Evolutionary conservation across 164 flowering plant species (phyloP).

Genomic region (Stephania japonica): DNA sequence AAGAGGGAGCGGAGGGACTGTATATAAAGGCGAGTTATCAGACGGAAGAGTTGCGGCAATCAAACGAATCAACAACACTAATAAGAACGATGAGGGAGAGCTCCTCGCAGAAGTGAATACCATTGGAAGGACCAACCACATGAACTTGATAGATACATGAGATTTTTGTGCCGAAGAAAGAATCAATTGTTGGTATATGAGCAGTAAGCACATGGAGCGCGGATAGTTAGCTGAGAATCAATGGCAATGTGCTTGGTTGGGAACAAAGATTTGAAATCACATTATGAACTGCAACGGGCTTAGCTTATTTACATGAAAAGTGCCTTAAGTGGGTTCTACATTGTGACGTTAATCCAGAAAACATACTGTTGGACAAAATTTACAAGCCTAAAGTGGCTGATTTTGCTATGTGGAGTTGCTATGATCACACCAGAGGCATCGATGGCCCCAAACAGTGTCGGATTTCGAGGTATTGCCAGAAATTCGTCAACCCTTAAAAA

Average conservation of each 20-base stretch:
- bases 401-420: too few species aligned
- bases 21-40: slow-evolving; percentile 21
- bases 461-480: too few species aligned
- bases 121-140: slow-evolving; percentile 28
- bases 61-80: slow-evolving; percentile 19
- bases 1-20: slow-evolving; percentile 22
- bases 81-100: slow-evolving; percentile 18
- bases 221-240: slow-evolving; percentile 26
- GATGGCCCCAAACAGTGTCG: too few species aligned
- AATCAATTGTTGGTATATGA: too few species aligned
- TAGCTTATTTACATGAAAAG: slow-evolving; percentile 40
- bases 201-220: slow-evolving; percentile 24
- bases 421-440: too few species aligned
- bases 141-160: slow-evolving; percentile 30
- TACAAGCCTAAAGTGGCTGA: slow-evolving; percentile 33
- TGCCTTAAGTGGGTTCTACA: slow-evolving; percentile 38
- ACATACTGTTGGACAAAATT: slow-evolving; percentile 24
- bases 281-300: slow-evolving; percentile 26
- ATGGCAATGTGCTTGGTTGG: slow-evolving; percentile 21
- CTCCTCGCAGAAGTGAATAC: slow-evolving; percentile 23
- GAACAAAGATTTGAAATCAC: slow-evolving; percentile 21
- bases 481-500: too few species aligned
- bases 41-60: slow-evolving; percentile 16
- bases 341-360: slow-evolving; percentile 33
- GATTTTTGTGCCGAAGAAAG: slow-evolving; percentile 30